Evolutionary conservation across 2,329 filamentous ascomycete species (phyloP).

Genomic region (Chaetomium sp.): DNA sequence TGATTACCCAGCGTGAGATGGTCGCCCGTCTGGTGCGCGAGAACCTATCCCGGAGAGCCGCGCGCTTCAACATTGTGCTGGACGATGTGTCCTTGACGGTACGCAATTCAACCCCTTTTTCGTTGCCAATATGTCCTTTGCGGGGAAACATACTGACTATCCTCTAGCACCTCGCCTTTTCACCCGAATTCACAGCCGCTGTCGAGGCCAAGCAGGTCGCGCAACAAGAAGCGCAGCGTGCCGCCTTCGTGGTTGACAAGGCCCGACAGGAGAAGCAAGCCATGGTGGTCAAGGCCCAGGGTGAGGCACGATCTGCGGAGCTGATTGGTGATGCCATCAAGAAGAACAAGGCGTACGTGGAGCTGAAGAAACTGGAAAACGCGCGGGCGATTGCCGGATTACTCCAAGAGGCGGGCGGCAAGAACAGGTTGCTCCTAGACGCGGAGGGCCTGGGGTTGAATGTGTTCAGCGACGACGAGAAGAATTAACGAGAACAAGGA

Average conservation of each 20-base stretch:
- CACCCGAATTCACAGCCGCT: slow-evolving; percentile 65
- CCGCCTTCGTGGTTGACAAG: slow-evolving; percentile 97
- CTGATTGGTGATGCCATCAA: slow-evolving; percentile 99
- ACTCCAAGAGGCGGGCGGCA: slow-evolving; percentile 75
- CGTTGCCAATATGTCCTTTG: neutral
- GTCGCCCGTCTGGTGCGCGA: slow-evolving; percentile 87
- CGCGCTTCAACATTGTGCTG: slow-evolving; percentile 93
- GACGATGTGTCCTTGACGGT: slow-evolving; percentile 97
- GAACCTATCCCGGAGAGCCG: slow-evolving; percentile 83
- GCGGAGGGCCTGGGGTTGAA: slow-evolving; percentile 87
- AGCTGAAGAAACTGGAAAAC: slow-evolving; percentile 97
- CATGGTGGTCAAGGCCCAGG: slow-evolving; percentile 95
- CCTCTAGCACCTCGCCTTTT: slow-evolving; percentile 61
- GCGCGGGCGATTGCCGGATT: slow-evolving; percentile 82
- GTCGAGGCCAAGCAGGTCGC: slow-evolving; percentile 70
- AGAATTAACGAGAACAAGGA: slow-evolving; percentile 34
- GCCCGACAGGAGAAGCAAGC: slow-evolving; percentile 99
- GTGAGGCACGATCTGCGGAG: slow-evolving; percentile 96
- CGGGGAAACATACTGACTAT: slow-evolving; percentile 22
- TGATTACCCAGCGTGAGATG: slow-evolving; percentile 98
- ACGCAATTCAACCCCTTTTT: slow-evolving; percentile 30
- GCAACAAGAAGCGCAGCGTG: slow-evolving; percentile 91
- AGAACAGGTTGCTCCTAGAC: slow-evolving; percentile 93
- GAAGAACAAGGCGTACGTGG: slow-evolving; percentile 96
- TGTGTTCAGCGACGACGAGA: slow-evolving; percentile 54